Evolutionary conservation across 2,329 filamentous ascomycete genomes (phyloP), one percentile per base, ranked within the genome.

Genomic region (Cladophialophora chaetospira): DNA sequence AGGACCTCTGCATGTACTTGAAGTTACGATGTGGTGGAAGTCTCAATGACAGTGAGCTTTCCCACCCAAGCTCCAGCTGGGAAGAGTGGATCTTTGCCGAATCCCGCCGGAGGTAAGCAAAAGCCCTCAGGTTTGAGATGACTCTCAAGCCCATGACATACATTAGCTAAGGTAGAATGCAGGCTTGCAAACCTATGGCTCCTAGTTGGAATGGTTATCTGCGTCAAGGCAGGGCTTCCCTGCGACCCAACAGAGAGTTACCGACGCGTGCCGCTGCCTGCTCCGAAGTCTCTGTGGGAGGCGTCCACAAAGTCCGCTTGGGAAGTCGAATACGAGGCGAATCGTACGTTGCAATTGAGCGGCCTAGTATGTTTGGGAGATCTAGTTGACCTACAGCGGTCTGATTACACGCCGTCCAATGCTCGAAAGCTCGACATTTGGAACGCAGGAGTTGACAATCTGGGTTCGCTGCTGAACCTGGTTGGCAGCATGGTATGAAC

Each of bases 41-140:
- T 13, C 25, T 25, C 31, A 38, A 42, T 36, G 36, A 59, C 31
- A 38, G 26, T 15, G 53, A 62, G 40, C 40, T 29, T 36, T 46
- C 36, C 25, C 29, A 46, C 25, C 51, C 52, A n/a, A 58, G 48
- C 29, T 17, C 31, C 6, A 50, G 25, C 19, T 66, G 64, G 64
- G 58, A 65, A 54, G 60, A 64, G 21, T 66, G 64, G 64, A 62
- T 65, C 25, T 65, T 62, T 59, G 52, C 47, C 4, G 64, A 66
- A 53, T 65, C 64, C 31, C 45, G 29, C 48, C 28, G 59, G 49
- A 57, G 64, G 63, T 65, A 60, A 44, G 11, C 21, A n/a, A n/a
- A n/a, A n/a, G n/a, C 42, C 23, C 11, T 35, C 17, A 13, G 8
- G 36, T n/a, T n/a, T n/a, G n/a, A n/a, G n/a, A n/a, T n/a, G n/a